Base-by-base conservation (phyloP, 1,139 yeast genomes). In the Saccharomycopsis phalli region DNA sequence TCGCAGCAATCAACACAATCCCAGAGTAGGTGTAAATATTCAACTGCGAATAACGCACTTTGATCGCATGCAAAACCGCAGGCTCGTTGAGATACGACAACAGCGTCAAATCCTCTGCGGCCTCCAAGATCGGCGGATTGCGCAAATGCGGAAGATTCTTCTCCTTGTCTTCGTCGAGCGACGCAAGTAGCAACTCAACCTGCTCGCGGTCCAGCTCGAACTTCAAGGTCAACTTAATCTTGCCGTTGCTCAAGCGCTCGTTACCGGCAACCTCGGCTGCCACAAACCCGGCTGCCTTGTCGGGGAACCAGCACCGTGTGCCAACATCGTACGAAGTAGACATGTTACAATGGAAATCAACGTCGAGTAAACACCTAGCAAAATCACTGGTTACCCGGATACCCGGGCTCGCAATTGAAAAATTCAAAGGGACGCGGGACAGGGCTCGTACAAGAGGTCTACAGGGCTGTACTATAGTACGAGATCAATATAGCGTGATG, bases 21-120 rank as follows among this genome's bases (percentile, higher is more conserved):
- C 98, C 98, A 1, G 95, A 84, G 59, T 91, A 91, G 3, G 98
- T 93, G 60, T 91, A 91, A 49, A 91, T 91, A 57, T 81, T 84
- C 53, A 87, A 72, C 56, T 86, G 94, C 23, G 87, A 71, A 57
- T 91, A 91, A 54, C 98, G 76, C 52, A 84, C 75, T 54, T 78
- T 81, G 59, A 91, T 88, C 13, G 98, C 96, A 55, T 88, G 95
- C 51, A 93, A 70, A 36, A 93, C 96, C 2, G 94, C 91, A 0
- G 99, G 98, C 59, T 93, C 98, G 59, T 93, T 91, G 54, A 91
- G 68, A 57, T 91, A 88, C 1, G 96, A 86, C 49, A 91, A 69
- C 45, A 88, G 79, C 1, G 97, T 91, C 57, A 91, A 72, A 63
- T 91, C 98, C 57, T 91, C 96, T 13, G 94, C 88, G 2, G 94